These are phyloP conservation scores for Neurospora discreta DNA, from an alignment of 495 filamentous ascomycete species.

Conservation along the genomic window DNA sequence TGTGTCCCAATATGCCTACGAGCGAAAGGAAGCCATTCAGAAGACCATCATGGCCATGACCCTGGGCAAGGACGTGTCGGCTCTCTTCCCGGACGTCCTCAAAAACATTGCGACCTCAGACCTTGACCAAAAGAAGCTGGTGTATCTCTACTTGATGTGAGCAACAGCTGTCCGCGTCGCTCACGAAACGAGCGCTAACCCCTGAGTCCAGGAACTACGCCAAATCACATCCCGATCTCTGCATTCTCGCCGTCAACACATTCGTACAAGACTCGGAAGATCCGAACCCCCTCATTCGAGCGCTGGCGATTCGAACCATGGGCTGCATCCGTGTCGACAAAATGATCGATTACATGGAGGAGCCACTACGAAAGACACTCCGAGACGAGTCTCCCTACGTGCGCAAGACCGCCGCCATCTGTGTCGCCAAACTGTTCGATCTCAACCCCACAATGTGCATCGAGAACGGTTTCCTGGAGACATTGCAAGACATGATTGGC, in stretches of 20 bases:
- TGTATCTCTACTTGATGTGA: conserved; percentile 96
- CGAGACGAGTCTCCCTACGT: conserved; percentile 97
- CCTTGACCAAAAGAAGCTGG: conserved; percentile 98
- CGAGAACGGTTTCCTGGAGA: conserved; percentile 94
- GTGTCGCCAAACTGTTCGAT: conserved; percentile 96
- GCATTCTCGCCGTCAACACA: conserved; percentile 97
- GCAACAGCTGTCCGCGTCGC: conserved; percentile 13
- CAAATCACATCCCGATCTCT: conserved; percentile 97
- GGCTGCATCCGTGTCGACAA: conserved; percentile 97
- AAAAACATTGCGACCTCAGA: conserved; percentile 97
- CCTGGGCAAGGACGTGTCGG: conserved; percentile 94
- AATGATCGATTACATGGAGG: conserved; percentile 99
- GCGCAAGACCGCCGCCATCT: conserved; percentile 94
- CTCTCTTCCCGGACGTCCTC: conserved; percentile 92
- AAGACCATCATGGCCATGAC: conserved; percentile 99
- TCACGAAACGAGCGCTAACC: conserved; percentile 11
- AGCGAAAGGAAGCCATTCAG: conserved; percentile 97
- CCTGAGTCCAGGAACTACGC: conserved; percentile 76
- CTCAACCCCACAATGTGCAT: conserved; percentile 83
- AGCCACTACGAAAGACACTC: conserved; percentile 90
- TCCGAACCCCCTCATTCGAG: conserved; percentile 90
- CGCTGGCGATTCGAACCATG: conserved; percentile 97
- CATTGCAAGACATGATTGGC: conserved; percentile 90
- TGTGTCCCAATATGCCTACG: conserved; percentile 98
- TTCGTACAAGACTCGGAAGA: conserved; percentile 99